Conservation (phyloP, 192 early-diverging fungal genomes). For the Podila horticola region DNA sequence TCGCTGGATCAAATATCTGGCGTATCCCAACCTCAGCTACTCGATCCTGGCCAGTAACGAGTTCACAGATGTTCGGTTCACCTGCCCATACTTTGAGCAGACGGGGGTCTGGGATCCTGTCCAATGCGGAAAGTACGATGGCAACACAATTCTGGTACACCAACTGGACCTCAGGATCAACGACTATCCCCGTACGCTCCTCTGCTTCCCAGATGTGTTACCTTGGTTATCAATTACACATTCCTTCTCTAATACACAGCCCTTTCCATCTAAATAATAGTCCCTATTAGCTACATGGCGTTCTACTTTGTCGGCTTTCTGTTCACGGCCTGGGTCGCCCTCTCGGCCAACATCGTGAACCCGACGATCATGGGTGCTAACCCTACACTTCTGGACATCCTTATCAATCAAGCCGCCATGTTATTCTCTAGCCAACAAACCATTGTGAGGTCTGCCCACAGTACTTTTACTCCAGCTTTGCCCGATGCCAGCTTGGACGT, state of each 20-base stretch:
- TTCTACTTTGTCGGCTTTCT: conserved; percentile 31
- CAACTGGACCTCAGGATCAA: conserved; percentile 22
- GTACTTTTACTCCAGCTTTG: neutral
- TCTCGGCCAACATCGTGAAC: conserved; percentile 32
- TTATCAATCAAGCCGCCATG: conserved; percentile 18
- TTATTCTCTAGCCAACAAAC: conserved; percentile 12
- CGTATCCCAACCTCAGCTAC: conserved; percentile 29
- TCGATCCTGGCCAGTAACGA: conserved; percentile 46
- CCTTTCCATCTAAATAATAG: neutral
- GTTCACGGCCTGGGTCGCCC: conserved; percentile 21
- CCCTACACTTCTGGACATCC: conserved; percentile 37
- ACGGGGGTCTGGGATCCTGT: conserved; percentile 27
- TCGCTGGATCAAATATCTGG: conserved; percentile 39
- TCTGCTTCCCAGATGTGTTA: neutral
- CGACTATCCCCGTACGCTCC: conserved; percentile 24
- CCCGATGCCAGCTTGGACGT: conserved; percentile 6
- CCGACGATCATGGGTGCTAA: conserved; percentile 36
- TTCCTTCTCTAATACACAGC: too few relatives aligned
- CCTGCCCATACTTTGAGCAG: conserved; percentile 11
- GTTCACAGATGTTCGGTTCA: conserved; percentile 26
- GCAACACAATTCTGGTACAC: conserved; percentile 16
- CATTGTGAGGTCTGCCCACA: neutral
- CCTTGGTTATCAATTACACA: too few relatives aligned
- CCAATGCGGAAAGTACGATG: conserved; percentile 29
- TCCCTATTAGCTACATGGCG: conserved; percentile 15